Percentiles rank a stretch among this genome's conserved stretches.
phyloP scores from a whole-genome alignment of 495 filamentous ascomycete species.

The Neurospora sp. region DNA sequence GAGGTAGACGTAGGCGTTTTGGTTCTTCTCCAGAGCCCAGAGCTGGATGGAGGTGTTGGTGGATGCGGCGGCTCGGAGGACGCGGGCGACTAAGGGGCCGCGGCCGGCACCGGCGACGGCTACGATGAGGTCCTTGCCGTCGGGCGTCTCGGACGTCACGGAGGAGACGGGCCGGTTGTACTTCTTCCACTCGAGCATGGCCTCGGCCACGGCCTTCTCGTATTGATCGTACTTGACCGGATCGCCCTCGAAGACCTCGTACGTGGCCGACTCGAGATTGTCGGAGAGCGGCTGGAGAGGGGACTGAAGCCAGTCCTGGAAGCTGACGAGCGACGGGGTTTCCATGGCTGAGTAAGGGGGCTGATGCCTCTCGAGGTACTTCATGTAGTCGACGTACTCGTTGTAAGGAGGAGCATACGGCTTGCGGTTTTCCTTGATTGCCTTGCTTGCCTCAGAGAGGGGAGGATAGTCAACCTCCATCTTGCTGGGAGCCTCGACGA shows the following conservation, averaged over 20 bases:
- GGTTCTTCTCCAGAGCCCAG: slow-evolving; percentile 97
- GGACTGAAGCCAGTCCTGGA: slow-evolving; percentile 89
- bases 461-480: slow-evolving; percentile 48
- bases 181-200: slow-evolving; percentile 69
- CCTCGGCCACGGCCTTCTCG: slow-evolving; percentile 70
- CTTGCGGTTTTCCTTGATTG: slow-evolving; percentile 24
- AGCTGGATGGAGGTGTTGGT: slow-evolving; percentile 70
- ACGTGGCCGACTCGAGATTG: slow-evolving; percentile 93
- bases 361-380: slow-evolving; percentile 75
- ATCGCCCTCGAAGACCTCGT: slow-evolving; percentile 98
- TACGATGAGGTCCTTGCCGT: slow-evolving; percentile 63
- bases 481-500: slow-evolving; percentile 32
- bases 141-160: slow-evolving; percentile 11
- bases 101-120: slow-evolving; percentile 90
- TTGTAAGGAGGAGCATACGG: slow-evolving; percentile 20
- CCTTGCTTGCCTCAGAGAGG: slow-evolving; percentile 47
- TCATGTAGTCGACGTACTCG: slow-evolving; percentile 68
- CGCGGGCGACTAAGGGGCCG: slow-evolving; percentile 81
- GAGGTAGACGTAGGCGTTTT: slow-evolving; percentile 88
- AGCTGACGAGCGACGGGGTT: slow-evolving; percentile 28
- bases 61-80: slow-evolving; percentile 63
- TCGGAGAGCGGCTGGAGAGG: slow-evolving; percentile 91
- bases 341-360: slow-evolving; percentile 46
- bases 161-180: slow-evolving; percentile 62
- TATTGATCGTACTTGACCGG: slow-evolving; percentile 98